These are phyloP conservation scores for Candida odintsovae DNA, from an alignment of 805 yeast species.

Conservation along the genomic window DNA sequence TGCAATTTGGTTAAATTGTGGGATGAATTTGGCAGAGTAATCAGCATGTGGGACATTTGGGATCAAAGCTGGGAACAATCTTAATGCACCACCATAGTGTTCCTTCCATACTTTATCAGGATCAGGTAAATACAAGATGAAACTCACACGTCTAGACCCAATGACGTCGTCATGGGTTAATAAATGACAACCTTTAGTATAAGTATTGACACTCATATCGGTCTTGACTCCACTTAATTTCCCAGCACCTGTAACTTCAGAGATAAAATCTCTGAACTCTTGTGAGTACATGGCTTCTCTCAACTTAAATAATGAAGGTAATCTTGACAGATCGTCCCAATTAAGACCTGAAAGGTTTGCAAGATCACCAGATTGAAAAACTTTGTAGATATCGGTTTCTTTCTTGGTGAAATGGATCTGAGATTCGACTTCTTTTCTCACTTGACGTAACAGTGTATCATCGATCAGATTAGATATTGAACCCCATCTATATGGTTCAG, in stretches of 20 bases:
- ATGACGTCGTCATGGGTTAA: slow-evolving; percentile 97
- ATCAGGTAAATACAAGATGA: slow-evolving; percentile 87
- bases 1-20: slow-evolving; percentile 94
- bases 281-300: slow-evolving; percentile 86
- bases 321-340: slow-evolving; percentile 61
- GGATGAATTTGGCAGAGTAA: slow-evolving; percentile 61
- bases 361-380: slow-evolving; percentile 82
- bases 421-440: slow-evolving; percentile 75
- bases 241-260: slow-evolving; percentile 80
- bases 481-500: slow-evolving; percentile 90
- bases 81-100: slow-evolving; percentile 87
- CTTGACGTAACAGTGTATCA: slow-evolving; percentile 70
- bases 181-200: slow-evolving; percentile 88
- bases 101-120: slow-evolving; percentile 88
- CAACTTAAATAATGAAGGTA: slow-evolving; percentile 71
- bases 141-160: slow-evolving; percentile 89
- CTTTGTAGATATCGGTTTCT: slow-evolving; percentile 96
- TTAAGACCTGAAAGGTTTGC: slow-evolving; percentile 87
- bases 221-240: slow-evolving; percentile 85
- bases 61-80: slow-evolving; percentile 79
- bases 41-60: slow-evolving; percentile 90
- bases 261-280: slow-evolving; percentile 72
- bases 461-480: slow-evolving; percentile 67
- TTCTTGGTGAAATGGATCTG: slow-evolving; percentile 89
- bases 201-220: slow-evolving; percentile 88